These are phyloP conservation scores for Calonectria hongkongensis DNA, from an alignment of 2,329 filamentous ascomycete genomes.

Conservation along the genomic window DNA sequence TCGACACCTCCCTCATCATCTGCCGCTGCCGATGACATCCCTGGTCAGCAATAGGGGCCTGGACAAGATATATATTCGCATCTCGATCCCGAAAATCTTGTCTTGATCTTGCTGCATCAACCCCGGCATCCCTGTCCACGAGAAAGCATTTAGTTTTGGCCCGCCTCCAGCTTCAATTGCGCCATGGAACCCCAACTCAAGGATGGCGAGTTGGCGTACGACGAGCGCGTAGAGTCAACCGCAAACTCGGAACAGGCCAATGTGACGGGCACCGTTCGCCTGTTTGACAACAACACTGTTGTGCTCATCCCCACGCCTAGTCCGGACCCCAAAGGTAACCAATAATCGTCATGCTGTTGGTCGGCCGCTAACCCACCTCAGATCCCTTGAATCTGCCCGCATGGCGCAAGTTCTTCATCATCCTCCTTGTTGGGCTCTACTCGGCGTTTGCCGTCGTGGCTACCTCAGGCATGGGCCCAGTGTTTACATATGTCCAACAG, in stretches of 20 bases:
- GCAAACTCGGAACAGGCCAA: neutral
- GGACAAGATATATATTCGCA: neutral
- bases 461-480: neutral
- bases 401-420: constrained; percentile 51
- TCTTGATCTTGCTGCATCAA: neutral
- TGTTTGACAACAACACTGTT: constrained; percentile 35
- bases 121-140: too few relatives aligned
- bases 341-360: neutral
- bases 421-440: constrained; percentile 48
- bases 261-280: constrained; percentile 26
- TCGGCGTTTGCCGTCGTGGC: constrained; percentile 46
- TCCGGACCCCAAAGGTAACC: constrained; percentile 48
- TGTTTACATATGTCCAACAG: constrained; percentile 40
- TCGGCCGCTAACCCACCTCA: constrained; percentile 31
- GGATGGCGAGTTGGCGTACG: neutral
- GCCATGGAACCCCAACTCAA: neutral
- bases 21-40: neutral
- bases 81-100: neutral
- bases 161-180: neutral
- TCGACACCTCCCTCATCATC: neutral
- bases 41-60: too few relatives aligned
- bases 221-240: neutral
- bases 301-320: constrained; percentile 51
- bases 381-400: constrained; percentile 54
- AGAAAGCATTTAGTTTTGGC: too few relatives aligned